These are phyloP conservation scores for Suhomyces ambrosiae DNA, from an alignment of 1,139 yeast species.

Conservation along the genomic window DNA sequence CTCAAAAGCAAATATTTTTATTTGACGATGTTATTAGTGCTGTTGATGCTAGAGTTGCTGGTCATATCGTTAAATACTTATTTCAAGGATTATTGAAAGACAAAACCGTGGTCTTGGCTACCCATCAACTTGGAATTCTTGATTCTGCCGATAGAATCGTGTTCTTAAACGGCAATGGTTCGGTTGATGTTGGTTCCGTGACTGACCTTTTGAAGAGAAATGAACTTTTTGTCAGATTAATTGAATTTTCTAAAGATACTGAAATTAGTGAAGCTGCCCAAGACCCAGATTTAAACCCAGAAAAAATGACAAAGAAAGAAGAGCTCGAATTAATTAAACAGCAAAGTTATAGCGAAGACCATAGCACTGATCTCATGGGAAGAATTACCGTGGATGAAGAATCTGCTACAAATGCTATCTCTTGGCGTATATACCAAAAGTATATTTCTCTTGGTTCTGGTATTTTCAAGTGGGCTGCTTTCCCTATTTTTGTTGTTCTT, in stretches of 20 bases:
- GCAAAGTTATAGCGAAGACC: conserved; percentile 8
- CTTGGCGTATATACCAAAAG: conserved; percentile 33
- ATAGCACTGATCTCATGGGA: conserved; percentile 15
- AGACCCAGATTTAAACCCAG: conserved; percentile 5
- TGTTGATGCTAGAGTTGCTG: conserved; percentile 45
- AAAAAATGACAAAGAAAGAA: conserved; percentile 8
- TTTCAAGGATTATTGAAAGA: conserved; percentile 32
- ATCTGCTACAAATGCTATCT: conserved; percentile 39
- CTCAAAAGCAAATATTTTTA: conserved; percentile 34
- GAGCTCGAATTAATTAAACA: conserved; percentile 11
- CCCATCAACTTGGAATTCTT: conserved; percentile 40
- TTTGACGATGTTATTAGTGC: conserved; percentile 48
- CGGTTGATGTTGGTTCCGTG: conserved; percentile 36
- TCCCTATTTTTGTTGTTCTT: conserved; percentile 29
- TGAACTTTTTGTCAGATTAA: conserved; percentile 28
- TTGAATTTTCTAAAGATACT: conserved; percentile 23
- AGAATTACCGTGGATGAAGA: conserved; percentile 42
- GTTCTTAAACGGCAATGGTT: conserved; percentile 38
- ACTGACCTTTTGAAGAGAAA: conserved; percentile 30
- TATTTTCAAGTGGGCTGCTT: conserved; percentile 35
- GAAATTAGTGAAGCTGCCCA: conserved; percentile 5
- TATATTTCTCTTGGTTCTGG: conserved; percentile 66
- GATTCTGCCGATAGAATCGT: conserved; percentile 36
- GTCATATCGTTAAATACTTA: conserved; percentile 37
- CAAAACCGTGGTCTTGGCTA: conserved; percentile 39